Conservation (phyloP, 2,329 filamentous ascomycete species). For the Fusarium tricinctum region DNA sequence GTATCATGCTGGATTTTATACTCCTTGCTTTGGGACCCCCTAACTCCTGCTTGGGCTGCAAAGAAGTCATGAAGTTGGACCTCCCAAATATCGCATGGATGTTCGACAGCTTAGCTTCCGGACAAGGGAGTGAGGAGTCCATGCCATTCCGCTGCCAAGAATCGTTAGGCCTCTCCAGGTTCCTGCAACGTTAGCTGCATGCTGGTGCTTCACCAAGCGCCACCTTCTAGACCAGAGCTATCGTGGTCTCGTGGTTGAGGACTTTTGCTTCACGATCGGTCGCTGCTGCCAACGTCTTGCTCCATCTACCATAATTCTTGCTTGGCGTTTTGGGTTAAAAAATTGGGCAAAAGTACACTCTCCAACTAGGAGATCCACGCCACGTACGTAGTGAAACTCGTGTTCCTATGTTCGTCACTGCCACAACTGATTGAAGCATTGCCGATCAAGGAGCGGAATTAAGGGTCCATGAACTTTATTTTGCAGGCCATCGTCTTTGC, state of each 20-base stretch:
- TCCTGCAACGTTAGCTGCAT: slow-evolving; percentile 34
- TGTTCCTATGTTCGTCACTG: slow-evolving; percentile 3
- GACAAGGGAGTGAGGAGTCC: slow-evolving; percentile 7
- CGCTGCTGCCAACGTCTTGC: slow-evolving; percentile 2
- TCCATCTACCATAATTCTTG: not conserved
- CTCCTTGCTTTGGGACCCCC: not conserved
- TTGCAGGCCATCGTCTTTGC: slow-evolving; percentile 17
- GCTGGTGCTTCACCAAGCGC: slow-evolving; percentile 12
- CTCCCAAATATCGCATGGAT: slow-evolving; percentile 27
- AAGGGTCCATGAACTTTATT: slow-evolving; percentile 36
- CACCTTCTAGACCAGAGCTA: slow-evolving; percentile 21
- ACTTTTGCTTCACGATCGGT: slow-evolving; percentile 25
- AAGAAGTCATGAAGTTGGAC: slow-evolving; percentile 25
- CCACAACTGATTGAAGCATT: slow-evolving; percentile 9
- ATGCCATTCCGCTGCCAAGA: slow-evolving; percentile 25
- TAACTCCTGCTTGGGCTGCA: slow-evolving; percentile 11
- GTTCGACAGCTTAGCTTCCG: slow-evolving; percentile 20
- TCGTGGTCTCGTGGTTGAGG: slow-evolving; percentile 25
- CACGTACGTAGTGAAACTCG: not conserved
- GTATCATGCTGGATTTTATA: no score
- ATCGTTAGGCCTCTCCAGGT: slow-evolving; percentile 34
- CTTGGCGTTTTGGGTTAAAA: not conserved
- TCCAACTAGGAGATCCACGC: not conserved
- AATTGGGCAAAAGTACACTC: not conserved
- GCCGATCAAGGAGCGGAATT: slow-evolving; percentile 24